A percentile compares a stretch with the other conserved stretches of the same genome.
These are phyloP conservation scores for Grifola frondosa DNA, from an alignment of 1,284 basidiomycete species.

Conservation along the genomic window DNA sequence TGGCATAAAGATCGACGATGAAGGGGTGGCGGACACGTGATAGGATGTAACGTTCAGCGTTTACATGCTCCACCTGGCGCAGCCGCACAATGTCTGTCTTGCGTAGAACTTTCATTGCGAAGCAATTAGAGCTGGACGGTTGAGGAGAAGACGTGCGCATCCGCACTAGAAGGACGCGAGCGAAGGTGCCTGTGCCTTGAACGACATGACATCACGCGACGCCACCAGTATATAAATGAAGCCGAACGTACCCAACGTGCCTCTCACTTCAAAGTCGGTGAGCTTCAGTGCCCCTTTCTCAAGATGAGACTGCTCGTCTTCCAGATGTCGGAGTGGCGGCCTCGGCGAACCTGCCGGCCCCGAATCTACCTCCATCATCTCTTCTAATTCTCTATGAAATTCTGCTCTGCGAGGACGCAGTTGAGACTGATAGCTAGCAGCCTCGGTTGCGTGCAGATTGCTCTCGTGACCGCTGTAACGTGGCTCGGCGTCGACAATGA, in stretches of 20 bases:
- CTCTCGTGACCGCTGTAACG: conserved; percentile 26
- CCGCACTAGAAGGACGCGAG: conserved; percentile 84
- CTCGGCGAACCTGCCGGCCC: conserved; percentile 28
- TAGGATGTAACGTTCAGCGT: conserved; percentile 94
- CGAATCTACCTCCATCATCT: conserved; percentile 29
- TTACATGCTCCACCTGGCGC: conserved; percentile 98
- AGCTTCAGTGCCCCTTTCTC: conserved; percentile 58
- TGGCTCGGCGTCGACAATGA: conserved; percentile 30
- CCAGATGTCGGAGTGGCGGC: conserved; percentile 56
- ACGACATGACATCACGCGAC: not conserved
- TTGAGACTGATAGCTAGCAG: not conserved
- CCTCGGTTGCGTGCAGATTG: not conserved
- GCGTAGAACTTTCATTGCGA: conserved; percentile 90
- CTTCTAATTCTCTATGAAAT: conserved; percentile 16
- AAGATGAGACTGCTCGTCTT: conserved; percentile 68
- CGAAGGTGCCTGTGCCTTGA: conserved; percentile 91
- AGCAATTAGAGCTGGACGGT: conserved; percentile 65
- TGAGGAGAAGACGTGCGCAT: conserved; percentile 49
- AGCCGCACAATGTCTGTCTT: conserved; percentile 94
- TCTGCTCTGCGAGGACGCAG: conserved; percentile 6
- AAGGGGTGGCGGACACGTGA: conserved; percentile 83
- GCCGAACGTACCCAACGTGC: conserved; percentile 61
- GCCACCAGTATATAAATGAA: not conserved
- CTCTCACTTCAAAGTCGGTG: conserved; percentile 78
- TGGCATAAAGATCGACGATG: conserved; percentile 88